Base-by-base conservation (phyloP, 1,284 basidiomycete genomes). In the Sphaerobolus stellatus region DNA sequence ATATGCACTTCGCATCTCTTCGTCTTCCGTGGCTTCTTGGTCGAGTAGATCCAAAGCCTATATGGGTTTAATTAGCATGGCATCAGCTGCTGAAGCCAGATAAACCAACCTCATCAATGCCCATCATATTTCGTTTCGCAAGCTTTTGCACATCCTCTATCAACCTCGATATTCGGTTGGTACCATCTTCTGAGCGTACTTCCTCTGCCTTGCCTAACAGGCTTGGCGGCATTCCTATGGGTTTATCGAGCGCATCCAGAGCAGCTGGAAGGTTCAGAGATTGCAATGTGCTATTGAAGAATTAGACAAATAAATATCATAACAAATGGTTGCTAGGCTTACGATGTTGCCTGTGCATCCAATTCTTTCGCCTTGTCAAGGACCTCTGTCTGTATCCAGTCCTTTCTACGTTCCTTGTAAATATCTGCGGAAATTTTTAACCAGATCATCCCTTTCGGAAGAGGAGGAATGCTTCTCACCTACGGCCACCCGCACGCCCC, bases 21-120 rank as follows among this genome's bases (percentile, higher is more conserved):
- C 92, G 63, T 98, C 93, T 67, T 95, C 92, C 4, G 86, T 87
- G 18, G 90, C 90, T 71, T 98, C 95, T 52, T 84, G 84, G 62
- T 96, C 93, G 9, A 98, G 75, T 13, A 94, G 83, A 62, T 94
- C 92, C 75, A 94, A 80, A 0, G 92, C 85, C 91, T 97, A 31
- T 24, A 22, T 20, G 30, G 28, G n/a, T n/a, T n/a, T n/a, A n/a
- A n/a, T n/a, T n/a, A n/a, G n/a, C n/a, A n/a, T n/a, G n/a, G n/a
- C n/a, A n/a, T n/a, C n/a, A n/a, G 48, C 30, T 16, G 33, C 18
- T 57, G 36, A 49, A 40, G 7, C 2, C 44, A 14, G 31, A 34
- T n/a, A 36, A 49, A 6, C 56, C 75, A 61, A 92, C 94, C 75
- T 93, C 91, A 48, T 92, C 82, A 8, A 98, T 68, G 16, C 90